These are phyloP conservation scores for Phlebiopsis gigantea DNA, from an alignment of 768 basidiomycete species.

Conservation along the genomic window DNA sequence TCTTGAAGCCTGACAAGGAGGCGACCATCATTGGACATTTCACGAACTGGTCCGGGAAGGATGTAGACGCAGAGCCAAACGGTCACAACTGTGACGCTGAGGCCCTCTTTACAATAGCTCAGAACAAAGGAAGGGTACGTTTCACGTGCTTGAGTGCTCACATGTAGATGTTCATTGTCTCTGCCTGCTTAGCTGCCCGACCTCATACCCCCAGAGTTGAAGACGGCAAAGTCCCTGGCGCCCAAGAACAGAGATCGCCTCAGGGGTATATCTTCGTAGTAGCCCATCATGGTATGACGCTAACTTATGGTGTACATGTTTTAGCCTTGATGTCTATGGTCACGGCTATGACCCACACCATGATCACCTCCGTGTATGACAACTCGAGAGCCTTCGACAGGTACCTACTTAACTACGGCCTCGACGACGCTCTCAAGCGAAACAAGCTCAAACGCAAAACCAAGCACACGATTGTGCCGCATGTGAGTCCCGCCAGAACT, in stretches of 20 bases:
- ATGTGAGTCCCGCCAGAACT: conserved; percentile 26
- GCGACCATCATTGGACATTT: conserved; percentile 38
- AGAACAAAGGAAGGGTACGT: neutral
- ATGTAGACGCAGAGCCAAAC: conserved; percentile 6
- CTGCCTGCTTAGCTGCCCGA: neutral
- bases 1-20: conserved; percentile 26
- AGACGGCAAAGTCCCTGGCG: too few species aligned
- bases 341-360: neutral
- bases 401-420: conserved; percentile 28
- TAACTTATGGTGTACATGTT: neutral
- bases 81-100: neutral
- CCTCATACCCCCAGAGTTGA: too few species aligned
- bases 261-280: too few species aligned
- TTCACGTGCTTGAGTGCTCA: neutral
- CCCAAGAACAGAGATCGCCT: neutral
- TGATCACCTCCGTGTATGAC: conserved; percentile 26
- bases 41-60: conserved; percentile 39
- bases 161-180: neutral
- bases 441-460: conserved; percentile 20
- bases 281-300: neutral
- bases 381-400: conserved; percentile 31
- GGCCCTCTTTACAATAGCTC: neutral
- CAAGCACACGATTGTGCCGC: conserved; percentile 34
- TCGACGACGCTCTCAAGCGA: conserved; percentile 19
- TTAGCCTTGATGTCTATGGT: neutral